Base-by-base conservation (phyloP, 1,284 basidiomycete genomes). In the Cryptococcus sp. region DNA sequence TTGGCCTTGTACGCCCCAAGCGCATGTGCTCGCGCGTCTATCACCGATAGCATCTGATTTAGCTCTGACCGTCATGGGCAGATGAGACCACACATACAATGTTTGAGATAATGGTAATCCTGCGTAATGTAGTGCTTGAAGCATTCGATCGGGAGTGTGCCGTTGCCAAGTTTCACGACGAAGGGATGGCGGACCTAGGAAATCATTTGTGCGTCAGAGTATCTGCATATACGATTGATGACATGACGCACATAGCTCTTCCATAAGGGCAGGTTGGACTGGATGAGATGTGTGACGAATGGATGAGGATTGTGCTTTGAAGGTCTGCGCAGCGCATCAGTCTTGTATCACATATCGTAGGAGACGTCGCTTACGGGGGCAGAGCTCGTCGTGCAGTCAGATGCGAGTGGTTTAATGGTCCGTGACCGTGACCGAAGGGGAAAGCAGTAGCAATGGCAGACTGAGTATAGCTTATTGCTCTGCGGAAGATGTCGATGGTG, bases 331-430 rank as follows among this genome's bases (percentile, higher is more conserved):
- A 30, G 10, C 20, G 25, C 27, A 42, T 10, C 5, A 15, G 46
- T 52, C 52, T 58, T 52, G 48, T 46, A 52, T 43, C 19, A 52
- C 35, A 46, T 22, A n/a, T 17, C 15, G 23, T 27, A 22, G 11
- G n/a, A 38, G 47, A 47, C 1, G 4, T 55, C 4, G 77, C 85
- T 67, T 66, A 91, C 90, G 79, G 80, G 2, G 85, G 84, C 19
- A 94, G 73, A 3, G 80, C 68, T 0, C 83, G 79, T 11, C 69
- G 77, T 1, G 80, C 72, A n/a, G 87, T 79, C 0, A 84, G 80
- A 70, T 92, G 89, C 54, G 88, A 81, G 72, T 98, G 93, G 75
- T 97, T 92, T 20, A 98, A 82, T 1, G 94, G 93, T 0, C 93
- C 93, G 56, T 88, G 80, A 0, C 94, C 93, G 8, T 81, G 76